These are phyloP conservation scores for Tricholoma saponaceum DNA, from an alignment of 768 basidiomycete genomes.

Conservation along the genomic window DNA sequence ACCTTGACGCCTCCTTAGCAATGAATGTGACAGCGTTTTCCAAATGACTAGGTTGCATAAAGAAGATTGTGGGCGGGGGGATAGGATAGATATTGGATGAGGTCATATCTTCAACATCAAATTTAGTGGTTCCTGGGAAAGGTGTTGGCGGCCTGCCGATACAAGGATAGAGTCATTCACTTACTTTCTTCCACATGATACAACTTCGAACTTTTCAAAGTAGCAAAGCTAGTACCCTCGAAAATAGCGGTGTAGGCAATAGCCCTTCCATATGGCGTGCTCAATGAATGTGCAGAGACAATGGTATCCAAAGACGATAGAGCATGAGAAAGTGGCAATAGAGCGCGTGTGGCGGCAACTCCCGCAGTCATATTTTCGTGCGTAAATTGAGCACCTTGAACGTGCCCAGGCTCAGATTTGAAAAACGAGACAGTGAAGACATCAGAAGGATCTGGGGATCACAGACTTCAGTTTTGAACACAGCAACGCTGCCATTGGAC, in stretches of 20 bases:
- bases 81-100: constrained; percentile 49
- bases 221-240: constrained; percentile 72
- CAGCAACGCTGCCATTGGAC: constrained; percentile 18
- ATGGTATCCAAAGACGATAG: constrained; percentile 74
- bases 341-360: constrained; percentile 70
- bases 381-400: constrained; percentile 65
- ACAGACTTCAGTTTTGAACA: constrained; percentile 1
- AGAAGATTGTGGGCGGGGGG: constrained; percentile 77
- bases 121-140: constrained; percentile 15
- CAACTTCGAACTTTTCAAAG: constrained; percentile 51
- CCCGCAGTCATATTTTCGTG: constrained; percentile 88
- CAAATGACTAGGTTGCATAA: constrained; percentile 64
- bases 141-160: not conserved
- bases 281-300: constrained; percentile 68
- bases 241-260: constrained; percentile 77
- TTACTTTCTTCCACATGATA: constrained; percentile 44
- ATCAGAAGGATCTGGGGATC: constrained; percentile 47
- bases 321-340: constrained; percentile 70
- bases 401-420: constrained; percentile 42
- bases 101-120: constrained; percentile 44
- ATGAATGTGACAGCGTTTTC: constrained; percentile 50
- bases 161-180: constrained; percentile 3
- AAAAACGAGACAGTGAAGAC: constrained; percentile 70
- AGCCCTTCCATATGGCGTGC: constrained; percentile 74
- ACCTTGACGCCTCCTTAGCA: constrained; percentile 48